Base-by-base conservation (phyloP, 108 stramenopile species). In the Nannochloropsis granulata region DNA sequence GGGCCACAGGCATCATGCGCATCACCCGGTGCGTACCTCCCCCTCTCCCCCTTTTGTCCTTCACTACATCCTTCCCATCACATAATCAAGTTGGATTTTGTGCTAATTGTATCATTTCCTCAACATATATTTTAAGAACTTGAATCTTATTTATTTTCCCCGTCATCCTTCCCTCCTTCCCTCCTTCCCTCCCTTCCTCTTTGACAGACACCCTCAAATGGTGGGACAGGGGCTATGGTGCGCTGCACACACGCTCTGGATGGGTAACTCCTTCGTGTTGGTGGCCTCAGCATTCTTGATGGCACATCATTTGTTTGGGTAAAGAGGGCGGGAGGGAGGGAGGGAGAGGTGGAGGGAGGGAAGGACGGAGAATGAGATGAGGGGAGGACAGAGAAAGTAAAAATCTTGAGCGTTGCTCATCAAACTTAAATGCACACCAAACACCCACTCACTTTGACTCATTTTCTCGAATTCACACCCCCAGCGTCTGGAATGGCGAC, bases 141-240 rank as follows among this genome's bases (percentile, higher is more conserved):
- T 21, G 3, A 1, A 21, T 34, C 8, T 2, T 2, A 2, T 19
- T 25, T 24, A 81, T 21, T 81, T 5, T 81, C 5, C 25, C 21
- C 2, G 25, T 81, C 2, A 21, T 82, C 16, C 43, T 34, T 34
- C 44, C 11, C 44, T 26, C 44, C 8, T 43, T 23, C 25, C 16
- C 43, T 16, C 43, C 46, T 25, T 71, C n/a, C 9, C 10, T 25
- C 78, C 14, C n/a, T 34, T 34, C 34, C 34, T 34, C 34, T 71
- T 46, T 43, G 16, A 23, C 24, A 86, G 88, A 2, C 97, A 98
- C 90, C 97, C 97, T 21, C 97, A 98, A 85, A 91, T 90, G 79
- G 90, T 96, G 8, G 97, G 97, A 23, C 97, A 98, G 86, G 85
- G 82, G 21, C 87, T 97, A 93, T 98, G 97, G 97, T 93, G 94